Conservation (phyloP, 208 protist genomes). For the Crithidia mellificae region DNA sequence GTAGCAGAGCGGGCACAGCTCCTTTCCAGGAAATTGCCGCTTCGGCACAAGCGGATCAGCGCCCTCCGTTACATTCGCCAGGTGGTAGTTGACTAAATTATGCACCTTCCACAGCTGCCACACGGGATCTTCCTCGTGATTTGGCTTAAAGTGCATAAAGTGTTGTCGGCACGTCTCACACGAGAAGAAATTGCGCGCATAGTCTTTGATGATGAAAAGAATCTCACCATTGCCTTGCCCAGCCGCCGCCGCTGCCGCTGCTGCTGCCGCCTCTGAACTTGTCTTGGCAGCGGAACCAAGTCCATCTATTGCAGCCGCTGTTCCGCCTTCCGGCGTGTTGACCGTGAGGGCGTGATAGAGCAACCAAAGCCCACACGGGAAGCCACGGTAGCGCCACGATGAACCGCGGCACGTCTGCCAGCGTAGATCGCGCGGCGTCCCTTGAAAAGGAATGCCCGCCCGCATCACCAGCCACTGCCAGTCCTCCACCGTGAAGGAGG, state of each 20-base stretch:
- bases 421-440: slow-evolving; percentile 37
- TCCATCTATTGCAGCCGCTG: neutral
- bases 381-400: slow-evolving; percentile 57
- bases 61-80: slow-evolving; percentile 29
- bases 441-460: slow-evolving; percentile 56
- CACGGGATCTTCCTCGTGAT: slow-evolving; percentile 30
- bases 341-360: slow-evolving; percentile 72
- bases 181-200: slow-evolving; percentile 61
- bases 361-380: slow-evolving; percentile 76
- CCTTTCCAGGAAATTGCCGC: slow-evolving; percentile 40
- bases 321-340: slow-evolving; percentile 2
- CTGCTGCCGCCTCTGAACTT: no score
- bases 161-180: slow-evolving; percentile 61
- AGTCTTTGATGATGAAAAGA: slow-evolving; percentile 54
- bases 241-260: neutral
- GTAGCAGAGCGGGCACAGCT: slow-evolving; percentile 44
- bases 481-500: slow-evolving; percentile 16
- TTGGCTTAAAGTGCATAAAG: slow-evolving; percentile 52
- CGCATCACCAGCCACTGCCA: slow-evolving; percentile 52
- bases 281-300: neutral
- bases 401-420: slow-evolving; percentile 71
- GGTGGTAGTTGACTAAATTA: slow-evolving; percentile 65
- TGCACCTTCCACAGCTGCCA: slow-evolving; percentile 75
- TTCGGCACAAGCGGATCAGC: slow-evolving; percentile 71
- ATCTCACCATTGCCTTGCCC: slow-evolving; percentile 6